These are phyloP conservation scores for Beauveria brongniartii DNA, from an alignment of 2,329 filamentous ascomycete species.

Conservation along the genomic window DNA sequence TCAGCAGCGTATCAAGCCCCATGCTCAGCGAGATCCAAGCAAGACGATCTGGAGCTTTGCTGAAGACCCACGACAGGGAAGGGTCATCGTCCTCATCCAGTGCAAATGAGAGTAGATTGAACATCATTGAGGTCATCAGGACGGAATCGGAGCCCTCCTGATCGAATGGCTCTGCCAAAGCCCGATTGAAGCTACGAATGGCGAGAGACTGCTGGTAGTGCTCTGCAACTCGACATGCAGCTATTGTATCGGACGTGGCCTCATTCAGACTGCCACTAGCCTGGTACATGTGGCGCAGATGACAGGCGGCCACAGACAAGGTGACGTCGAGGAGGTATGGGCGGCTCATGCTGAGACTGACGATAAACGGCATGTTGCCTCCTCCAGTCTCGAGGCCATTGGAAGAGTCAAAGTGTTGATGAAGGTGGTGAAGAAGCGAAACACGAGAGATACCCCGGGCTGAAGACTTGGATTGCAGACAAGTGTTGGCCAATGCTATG, in stretches of 20 bases:
- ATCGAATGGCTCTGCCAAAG: conserved; percentile 15
- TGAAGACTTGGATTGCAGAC: background rate
- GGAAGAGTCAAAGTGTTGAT: conserved; percentile 7
- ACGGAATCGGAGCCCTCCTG: conserved; percentile 17
- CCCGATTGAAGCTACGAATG: conserved; percentile 15
- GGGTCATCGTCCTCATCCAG: conserved; percentile 12
- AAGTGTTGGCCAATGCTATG: background rate
- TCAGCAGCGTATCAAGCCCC: conserved; percentile 17
- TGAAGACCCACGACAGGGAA: conserved; percentile 17
- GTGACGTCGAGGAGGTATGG: conserved; percentile 17
- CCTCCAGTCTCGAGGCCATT: conserved; percentile 5
- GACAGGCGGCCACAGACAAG: conserved; percentile 18
- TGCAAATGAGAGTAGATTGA: conserved; percentile 19
- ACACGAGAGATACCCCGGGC: conserved; percentile 14
- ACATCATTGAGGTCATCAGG: conserved; percentile 17
- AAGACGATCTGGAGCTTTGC: conserved; percentile 12
- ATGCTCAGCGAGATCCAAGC: conserved; percentile 19
- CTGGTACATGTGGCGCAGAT: conserved; percentile 15
- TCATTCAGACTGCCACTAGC: background rate
- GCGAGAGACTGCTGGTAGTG: conserved; percentile 18
- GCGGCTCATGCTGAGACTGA: conserved; percentile 12
- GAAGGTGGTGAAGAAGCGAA: conserved; percentile 15
- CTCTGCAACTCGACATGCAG: conserved; percentile 15
- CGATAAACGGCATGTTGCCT: conserved; percentile 10
- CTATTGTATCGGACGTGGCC: background rate